Evolutionary conservation across 305 asterid genomes (phyloP).

Genomic region (Solanum chacoense): DNA sequence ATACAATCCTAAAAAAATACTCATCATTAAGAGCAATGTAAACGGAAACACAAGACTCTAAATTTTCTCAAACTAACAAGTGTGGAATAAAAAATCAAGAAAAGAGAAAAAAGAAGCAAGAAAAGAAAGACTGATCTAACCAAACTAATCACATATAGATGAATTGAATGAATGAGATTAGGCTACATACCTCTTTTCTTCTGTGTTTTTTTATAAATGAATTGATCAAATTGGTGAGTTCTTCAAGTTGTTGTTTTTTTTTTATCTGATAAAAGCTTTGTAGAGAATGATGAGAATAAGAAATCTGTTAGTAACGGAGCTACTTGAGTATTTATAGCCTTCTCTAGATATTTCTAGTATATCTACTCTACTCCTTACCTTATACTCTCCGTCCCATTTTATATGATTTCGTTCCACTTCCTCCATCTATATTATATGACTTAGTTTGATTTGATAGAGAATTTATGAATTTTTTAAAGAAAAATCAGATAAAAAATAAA

Average conservation of each 20-base stretch:
- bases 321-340: constrained; percentile 37
- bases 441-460: accelerated
- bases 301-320: accelerated
- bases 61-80: background rate
- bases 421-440: background rate
- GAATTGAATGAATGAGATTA: background rate
- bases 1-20: background rate
- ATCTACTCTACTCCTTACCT: background rate
- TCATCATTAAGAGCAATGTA: background rate
- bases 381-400: background rate
- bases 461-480: no score
- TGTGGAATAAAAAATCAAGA: background rate
- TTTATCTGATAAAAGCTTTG: background rate
- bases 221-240: background rate
- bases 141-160: background rate
- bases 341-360: constrained; percentile 36
- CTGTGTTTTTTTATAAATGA: background rate
- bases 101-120: background rate
- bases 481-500: no score
- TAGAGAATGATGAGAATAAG: background rate
- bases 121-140: background rate
- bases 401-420: background rate
- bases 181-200: constrained; percentile 27
- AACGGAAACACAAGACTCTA: background rate
- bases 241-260: background rate